phyloP scores from a whole-genome alignment of 352 stramenopile species.

The Pythium utonaiense region DNA sequence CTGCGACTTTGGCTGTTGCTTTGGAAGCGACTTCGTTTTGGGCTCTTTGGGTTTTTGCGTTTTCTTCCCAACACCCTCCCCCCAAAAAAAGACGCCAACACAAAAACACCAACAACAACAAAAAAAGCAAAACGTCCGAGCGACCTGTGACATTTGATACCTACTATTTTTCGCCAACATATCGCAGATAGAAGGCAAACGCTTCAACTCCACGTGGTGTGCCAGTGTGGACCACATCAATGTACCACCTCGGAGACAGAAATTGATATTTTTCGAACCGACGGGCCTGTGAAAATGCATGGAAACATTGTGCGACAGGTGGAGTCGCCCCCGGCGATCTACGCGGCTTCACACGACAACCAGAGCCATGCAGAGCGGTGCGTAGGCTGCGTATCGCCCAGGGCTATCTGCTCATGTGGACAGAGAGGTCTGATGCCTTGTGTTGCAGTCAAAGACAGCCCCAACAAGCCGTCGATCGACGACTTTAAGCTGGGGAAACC shows the following conservation, averaged over 20 bases:
- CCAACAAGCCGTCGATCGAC: slow-evolving; percentile 68
- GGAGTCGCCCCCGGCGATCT: background rate
- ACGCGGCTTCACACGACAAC: background rate
- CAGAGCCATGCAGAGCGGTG: slow-evolving; percentile 21
- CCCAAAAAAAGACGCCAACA: slow-evolving; percentile 25
- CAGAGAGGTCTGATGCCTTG: background rate
- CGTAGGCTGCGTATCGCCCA: background rate
- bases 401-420: background rate
- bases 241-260: background rate
- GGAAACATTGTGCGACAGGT: slow-evolving; percentile 5
- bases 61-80: slow-evolving; percentile 1
- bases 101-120: too few relatives aligned
- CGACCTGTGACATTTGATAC: slow-evolving; percentile 11
- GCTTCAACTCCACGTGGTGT: slow-evolving; percentile 11
- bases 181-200: slow-evolving; percentile 10
- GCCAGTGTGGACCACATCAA: slow-evolving; percentile 12
- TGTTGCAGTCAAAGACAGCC: slow-evolving; percentile 62
- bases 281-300: slow-evolving; percentile 6
- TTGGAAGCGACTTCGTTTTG: background rate
- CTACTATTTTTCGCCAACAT: slow-evolving; percentile 13
- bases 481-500: slow-evolving; percentile 60
- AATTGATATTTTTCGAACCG: slow-evolving; percentile 24
- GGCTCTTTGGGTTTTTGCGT: background rate
- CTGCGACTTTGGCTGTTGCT: background rate
- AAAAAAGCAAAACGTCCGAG: slow-evolving; percentile 26